A percentile compares a stretch with the other conserved stretches of the same genome.
Conservation (phyloP, 1,284 basidiomycete species). For the Pseudomicrostroma phylloplanum region DNA sequence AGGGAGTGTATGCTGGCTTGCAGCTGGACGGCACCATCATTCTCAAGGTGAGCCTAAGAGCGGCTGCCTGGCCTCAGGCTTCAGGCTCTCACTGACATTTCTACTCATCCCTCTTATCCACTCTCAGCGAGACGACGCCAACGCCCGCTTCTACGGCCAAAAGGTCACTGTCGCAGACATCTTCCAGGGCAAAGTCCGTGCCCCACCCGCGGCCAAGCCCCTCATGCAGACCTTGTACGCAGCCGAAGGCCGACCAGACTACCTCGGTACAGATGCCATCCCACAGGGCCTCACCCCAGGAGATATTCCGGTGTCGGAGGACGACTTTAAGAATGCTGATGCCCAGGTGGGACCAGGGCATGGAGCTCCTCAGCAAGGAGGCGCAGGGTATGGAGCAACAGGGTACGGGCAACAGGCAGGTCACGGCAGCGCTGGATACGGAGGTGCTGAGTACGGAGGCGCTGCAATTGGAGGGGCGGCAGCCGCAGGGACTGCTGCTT, state of each 20-base stretch:
- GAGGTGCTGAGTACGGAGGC: neutral
- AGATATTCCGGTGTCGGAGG: slow-evolving; percentile 14
- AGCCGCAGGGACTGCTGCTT: neutral
- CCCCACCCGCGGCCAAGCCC: slow-evolving; percentile 26
- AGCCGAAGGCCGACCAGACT: slow-evolving; percentile 34
- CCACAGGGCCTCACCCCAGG: slow-evolving; percentile 35
- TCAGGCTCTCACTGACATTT: too few species aligned
- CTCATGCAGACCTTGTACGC: slow-evolving; percentile 44
- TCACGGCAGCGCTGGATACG: neutral
- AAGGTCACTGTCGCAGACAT: slow-evolving; percentile 23
- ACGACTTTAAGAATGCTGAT: neutral
- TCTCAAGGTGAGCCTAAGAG: slow-evolving; percentile 17
- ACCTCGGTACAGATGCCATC: slow-evolving; percentile 37
- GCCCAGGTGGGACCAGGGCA: neutral
- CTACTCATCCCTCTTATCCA: too few species aligned
- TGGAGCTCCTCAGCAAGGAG: neutral
- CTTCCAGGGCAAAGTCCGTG: slow-evolving; percentile 27
- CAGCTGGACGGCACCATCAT: slow-evolving; percentile 48
- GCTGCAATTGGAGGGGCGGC: neutral
- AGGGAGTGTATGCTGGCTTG: slow-evolving; percentile 46
- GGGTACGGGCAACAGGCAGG: neutral
- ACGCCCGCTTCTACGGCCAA: slow-evolving; percentile 36
- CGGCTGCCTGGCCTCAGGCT: neutral
- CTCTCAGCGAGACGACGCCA: slow-evolving; percentile 32
- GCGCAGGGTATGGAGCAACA: neutral